Evolutionary conservation across 257 asterid species (phyloP).

Genomic region (Salvia splendens): DNA sequence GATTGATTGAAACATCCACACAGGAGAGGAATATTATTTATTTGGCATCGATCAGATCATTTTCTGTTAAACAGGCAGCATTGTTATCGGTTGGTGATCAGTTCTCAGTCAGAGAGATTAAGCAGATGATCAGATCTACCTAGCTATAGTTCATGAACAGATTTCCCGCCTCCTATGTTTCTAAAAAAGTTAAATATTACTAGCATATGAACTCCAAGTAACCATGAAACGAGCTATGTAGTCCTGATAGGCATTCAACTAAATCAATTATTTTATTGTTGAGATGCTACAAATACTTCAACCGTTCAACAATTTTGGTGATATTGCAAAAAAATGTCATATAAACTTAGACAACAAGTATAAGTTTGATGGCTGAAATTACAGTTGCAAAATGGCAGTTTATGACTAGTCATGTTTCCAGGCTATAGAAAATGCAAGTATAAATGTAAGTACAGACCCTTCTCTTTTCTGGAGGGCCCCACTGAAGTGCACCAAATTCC

Average conservation of each 20-base stretch:
- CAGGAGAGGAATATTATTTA: constrained; percentile 35
- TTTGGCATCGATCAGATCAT: constrained; percentile 27
- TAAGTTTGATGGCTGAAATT: constrained; percentile 39
- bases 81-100: not conserved
- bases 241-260: too few species aligned
- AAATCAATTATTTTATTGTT: too few species aligned
- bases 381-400: constrained; percentile 40
- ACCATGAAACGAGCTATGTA: not conserved
- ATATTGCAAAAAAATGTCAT: too few species aligned
- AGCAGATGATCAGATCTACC: not conserved
- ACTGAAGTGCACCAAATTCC: constrained; percentile 39
- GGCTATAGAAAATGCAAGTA: constrained; percentile 38
- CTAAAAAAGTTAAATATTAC: not conserved
- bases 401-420: constrained; percentile 42
- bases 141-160: not conserved
- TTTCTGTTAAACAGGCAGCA: constrained; percentile 20
- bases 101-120: constrained; percentile 1
- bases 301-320: too few species aligned
- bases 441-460: constrained; percentile 52
- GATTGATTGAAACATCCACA: constrained; percentile 44
- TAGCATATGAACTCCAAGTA: not conserved
- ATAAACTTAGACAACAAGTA: constrained; percentile 17
- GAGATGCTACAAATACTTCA: too few species aligned
- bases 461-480: constrained; percentile 44
- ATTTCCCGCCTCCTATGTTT: not conserved